Evolutionary conservation across 2,329 filamentous ascomycete species (phyloP), one percentile per base, ranked within the genome.

Genomic region (Parasarocladium wereldwijsianum): DNA sequence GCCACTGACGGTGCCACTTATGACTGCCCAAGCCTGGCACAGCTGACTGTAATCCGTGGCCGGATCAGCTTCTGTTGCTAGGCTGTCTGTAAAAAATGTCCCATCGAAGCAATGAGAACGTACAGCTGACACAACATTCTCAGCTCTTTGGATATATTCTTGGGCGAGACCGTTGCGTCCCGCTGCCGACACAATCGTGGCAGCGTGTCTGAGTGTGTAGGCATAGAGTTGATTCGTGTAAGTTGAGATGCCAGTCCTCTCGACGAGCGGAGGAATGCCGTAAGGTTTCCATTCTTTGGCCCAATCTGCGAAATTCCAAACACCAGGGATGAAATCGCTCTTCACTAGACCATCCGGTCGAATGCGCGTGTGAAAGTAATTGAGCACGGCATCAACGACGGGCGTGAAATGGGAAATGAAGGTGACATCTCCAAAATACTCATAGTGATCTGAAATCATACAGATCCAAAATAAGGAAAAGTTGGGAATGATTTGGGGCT

Each of bases 241-340:
- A 3, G 32, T 31, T 6, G 55, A 51, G 4, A 46, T 32, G 27
- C 56, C 56, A 3, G 50, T 47, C 9, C 39, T 40, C 7, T 50
- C 40, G 4, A 50, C 54, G 0, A 53, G 49, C 0, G 50, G 51
- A 0, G 56, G 55, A 0, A 58, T 53, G 4, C 57, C 57, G 26
- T 53, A 32, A 3, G 38, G 38, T 8, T 32, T 34, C 43, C 42
- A 47, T 6, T 39, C 26, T 1, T 36, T 30, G 4, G 43, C 40
- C 52, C 51, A 55, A 31, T 55, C 52, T 3, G 53, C 50, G 27
- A 48, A 55, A 26, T 52, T 43, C 51, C 51, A 55, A 8, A 45
- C 38, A 24, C 43, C 43, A 16, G 41, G 36, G 1, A 40, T 38
- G 3, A 46, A 35, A 2, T 44, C 39, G 17, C 30, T 26, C 2